A percentile compares a stretch with the other conserved stretches of the same genome.
Evolutionary conservation across 2,329 filamentous ascomycete species (phyloP).

Genomic region (Phaeophleospora eucalypticola): DNA sequence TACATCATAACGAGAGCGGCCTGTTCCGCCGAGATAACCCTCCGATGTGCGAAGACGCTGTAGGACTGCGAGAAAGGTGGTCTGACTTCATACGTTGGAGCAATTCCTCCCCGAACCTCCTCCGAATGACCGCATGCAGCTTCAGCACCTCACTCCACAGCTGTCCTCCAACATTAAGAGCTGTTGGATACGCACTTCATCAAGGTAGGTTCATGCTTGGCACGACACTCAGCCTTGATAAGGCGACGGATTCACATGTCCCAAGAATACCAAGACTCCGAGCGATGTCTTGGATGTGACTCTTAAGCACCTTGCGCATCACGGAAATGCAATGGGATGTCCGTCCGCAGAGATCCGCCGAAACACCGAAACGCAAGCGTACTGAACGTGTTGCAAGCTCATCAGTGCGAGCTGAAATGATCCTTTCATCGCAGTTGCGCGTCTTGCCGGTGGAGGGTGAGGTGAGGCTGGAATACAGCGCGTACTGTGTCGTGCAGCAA

Average conservation of each 20-base stretch:
- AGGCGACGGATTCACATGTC: not conserved
- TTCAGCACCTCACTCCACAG: not conserved
- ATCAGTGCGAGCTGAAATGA: no score
- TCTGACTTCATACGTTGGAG: not conserved
- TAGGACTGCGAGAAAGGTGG: not conserved
- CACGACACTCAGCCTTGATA: not conserved
- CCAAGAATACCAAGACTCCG: not conserved
- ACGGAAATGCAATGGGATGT: no score
- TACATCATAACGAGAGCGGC: not conserved
- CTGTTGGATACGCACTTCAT: not conserved
- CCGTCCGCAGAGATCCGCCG: no score
- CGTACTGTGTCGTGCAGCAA: no score
- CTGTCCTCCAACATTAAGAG: not conserved
- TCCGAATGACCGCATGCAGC: not conserved
- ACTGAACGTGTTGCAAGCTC: no score
- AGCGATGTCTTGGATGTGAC: not conserved
- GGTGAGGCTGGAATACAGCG: no score
- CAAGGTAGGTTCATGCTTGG: not conserved
- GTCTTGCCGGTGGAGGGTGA: no score
- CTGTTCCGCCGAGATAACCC: no score
- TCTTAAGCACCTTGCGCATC: no score
- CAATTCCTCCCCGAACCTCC: not conserved
- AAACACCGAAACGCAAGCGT: no score
- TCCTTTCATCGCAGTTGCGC: no score
- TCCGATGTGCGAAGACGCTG: no score